Evolutionary conservation across 139 green algal genomes (phyloP).

Genomic region (Axilococcus clingmanii): DNA sequence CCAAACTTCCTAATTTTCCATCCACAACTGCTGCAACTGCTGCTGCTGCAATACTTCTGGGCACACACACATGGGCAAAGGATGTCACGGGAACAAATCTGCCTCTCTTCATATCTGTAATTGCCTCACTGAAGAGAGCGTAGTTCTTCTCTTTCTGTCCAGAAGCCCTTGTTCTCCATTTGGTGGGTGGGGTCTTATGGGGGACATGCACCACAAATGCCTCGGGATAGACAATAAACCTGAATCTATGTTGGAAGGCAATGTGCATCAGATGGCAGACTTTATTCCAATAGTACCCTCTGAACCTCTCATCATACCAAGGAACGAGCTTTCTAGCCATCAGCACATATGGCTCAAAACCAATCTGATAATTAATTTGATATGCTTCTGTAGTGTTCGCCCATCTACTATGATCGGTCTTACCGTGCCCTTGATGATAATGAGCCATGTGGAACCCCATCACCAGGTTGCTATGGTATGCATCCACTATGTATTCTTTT

Average conservation of each 20-base stretch:
- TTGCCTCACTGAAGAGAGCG: constrained; percentile 17
- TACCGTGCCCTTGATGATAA: constrained; percentile 23
- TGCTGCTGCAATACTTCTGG: neutral
- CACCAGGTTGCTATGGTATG: constrained; percentile 20
- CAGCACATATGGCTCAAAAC: constrained; percentile 33
- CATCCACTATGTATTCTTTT: constrained; percentile 20
- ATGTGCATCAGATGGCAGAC: constrained; percentile 35
- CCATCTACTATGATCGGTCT: constrained; percentile 25
- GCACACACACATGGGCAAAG: constrained; percentile 16
- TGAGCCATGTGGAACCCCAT: constrained; percentile 25
- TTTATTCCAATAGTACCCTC: constrained; percentile 35
- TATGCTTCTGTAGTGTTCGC: constrained; percentile 17
- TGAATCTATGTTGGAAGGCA: constrained; percentile 12
- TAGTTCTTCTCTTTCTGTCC: constrained; percentile 28
- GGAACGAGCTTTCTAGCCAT: constrained; percentile 20
- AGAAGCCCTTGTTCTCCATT: constrained; percentile 18
- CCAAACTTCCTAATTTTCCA: neutral
- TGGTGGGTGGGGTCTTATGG: constrained; percentile 22
- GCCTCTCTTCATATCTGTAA: constrained; percentile 18
- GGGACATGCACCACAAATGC: constrained; percentile 35
- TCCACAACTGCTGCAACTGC: neutral
- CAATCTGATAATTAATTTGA: constrained; percentile 14
- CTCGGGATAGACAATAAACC: constrained; percentile 28
- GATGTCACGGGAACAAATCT: constrained; percentile 27
- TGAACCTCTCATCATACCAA: constrained; percentile 31